Evolutionary conservation across 2,329 filamentous ascomycete genomes (phyloP), one percentile per base, ranked within the genome.

Genomic region (Penicillium nordicum): DNA sequence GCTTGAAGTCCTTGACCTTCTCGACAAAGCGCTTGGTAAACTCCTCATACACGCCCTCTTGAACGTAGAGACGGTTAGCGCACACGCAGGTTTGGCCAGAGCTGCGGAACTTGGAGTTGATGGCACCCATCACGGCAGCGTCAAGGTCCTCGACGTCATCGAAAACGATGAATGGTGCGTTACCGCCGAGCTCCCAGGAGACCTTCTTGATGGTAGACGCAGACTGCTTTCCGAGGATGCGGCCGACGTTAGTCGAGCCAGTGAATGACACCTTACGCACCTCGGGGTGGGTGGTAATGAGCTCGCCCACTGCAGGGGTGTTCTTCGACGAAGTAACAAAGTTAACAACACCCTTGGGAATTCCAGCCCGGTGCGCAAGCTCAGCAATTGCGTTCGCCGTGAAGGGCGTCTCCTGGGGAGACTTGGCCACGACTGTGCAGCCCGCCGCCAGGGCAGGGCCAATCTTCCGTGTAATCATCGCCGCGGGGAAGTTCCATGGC

Each of bases 11-110:
- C 57, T 74, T 74, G 57, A 88, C 78, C 60, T 80, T 76, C 43
- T 77, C 76, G 7, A 81, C 76, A 53, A 89, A 87, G 32, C 79
- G 72, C 12, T 74, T 66, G 0, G 82, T 80, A 34, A 88, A 82
- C 29, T 79, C 69, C 42, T 82, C 77, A 59, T 81, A 81, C 11
- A 82, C 73, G 11, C 79, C 78, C 34, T 73, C 72, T 63, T 83
- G 80, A 2, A 83, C 76, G 61, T 80, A 81, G 57, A 82, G 78
- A 0, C 80, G 74, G 67, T 82, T 83, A 7, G 89, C 89, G 68
- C 89, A 92, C 23, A 97, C 92, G 74, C 94, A 99, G 0, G 94
- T 97, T 80, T 99, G 94, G 36, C 94, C 94, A 0, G 90, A 95
- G 37, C 88, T 91, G 53, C 94, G 88, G 84, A 97, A 97, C 75